Conservation (phyloP, 148 eudicot species). For the Heliamphora exappendiculata region DNA sequence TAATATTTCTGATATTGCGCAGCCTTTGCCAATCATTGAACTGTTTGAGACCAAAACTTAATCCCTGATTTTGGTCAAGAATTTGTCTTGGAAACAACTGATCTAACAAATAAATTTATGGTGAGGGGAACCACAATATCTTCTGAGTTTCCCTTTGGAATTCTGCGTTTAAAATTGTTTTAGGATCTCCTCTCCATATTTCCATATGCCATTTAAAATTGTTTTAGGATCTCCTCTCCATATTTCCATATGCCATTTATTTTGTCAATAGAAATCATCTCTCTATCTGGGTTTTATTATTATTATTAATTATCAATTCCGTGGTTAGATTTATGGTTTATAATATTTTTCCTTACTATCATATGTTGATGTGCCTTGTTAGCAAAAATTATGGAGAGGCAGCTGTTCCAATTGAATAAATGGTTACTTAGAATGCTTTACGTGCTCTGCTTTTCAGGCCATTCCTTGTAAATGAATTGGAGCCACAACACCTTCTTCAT, state of each 20-base stretch:
- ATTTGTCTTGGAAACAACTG: no score
- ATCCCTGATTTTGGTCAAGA: no score
- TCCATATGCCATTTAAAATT: no score
- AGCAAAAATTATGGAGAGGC: not conserved
- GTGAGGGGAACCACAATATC: not conserved
- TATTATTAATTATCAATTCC: not conserved
- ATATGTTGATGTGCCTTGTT: not conserved
- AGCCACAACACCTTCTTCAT: slow-evolving; percentile 79
- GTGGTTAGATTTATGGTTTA: not conserved
- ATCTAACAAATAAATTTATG: no score
- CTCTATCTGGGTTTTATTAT: not conserved
- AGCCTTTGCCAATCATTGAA: no score
- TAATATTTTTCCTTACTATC: not conserved
- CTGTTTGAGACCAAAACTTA: no score
- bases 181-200: not conserved
- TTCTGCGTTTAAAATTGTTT: not conserved
- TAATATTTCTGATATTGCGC: no score
- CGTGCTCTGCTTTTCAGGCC: slow-evolving; percentile 47
- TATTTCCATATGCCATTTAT: no score
- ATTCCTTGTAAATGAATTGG: slow-evolving; percentile 78
- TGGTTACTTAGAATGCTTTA: not conserved
- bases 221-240: not conserved
- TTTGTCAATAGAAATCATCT: not conserved
- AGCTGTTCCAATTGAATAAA: not conserved
- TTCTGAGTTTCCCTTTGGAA: not conserved